A percentile compares a stretch with the other conserved stretches of the same genome.
Conservation (phyloP, 2,329 filamentous ascomycete genomes). For the Botryotinia narcissicola region DNA sequence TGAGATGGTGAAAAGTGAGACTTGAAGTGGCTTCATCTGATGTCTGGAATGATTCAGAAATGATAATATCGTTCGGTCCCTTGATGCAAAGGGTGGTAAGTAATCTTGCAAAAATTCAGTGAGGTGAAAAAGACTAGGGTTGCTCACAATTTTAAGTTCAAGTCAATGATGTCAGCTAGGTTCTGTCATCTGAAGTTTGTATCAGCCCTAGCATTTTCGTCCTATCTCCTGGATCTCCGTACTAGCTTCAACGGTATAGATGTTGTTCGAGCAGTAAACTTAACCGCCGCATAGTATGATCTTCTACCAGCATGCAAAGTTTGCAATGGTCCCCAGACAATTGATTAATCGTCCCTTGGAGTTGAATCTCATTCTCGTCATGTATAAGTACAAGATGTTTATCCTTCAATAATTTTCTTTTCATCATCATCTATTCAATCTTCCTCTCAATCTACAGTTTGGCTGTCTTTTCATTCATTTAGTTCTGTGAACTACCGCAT, state of each 20-base stretch:
- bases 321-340: neutral
- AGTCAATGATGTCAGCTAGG: neutral
- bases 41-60: constrained; percentile 4
- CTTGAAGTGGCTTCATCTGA: constrained; percentile 13
- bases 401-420: neutral
- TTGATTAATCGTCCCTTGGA: neutral
- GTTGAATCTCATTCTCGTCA: neutral
- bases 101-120: neutral
- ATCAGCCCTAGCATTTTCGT: constrained; percentile 3
- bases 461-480: constrained; percentile 30
- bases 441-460: constrained; percentile 16
- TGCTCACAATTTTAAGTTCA: neutral
- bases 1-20: constrained; percentile 5
- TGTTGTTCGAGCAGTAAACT: neutral
- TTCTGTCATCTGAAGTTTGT: constrained; percentile 14
- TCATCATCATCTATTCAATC: constrained; percentile 5
- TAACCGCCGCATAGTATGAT: constrained; percentile 19
- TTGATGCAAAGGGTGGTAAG: neutral
- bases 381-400: constrained; percentile 13
- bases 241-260: neutral
- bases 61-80: neutral
- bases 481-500: constrained; percentile 36
- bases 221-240: neutral
- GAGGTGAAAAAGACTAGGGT: neutral
- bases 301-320: neutral